Conservation (phyloP, 2,329 filamentous ascomycete species). For the Mariannaea sp. region DNA sequence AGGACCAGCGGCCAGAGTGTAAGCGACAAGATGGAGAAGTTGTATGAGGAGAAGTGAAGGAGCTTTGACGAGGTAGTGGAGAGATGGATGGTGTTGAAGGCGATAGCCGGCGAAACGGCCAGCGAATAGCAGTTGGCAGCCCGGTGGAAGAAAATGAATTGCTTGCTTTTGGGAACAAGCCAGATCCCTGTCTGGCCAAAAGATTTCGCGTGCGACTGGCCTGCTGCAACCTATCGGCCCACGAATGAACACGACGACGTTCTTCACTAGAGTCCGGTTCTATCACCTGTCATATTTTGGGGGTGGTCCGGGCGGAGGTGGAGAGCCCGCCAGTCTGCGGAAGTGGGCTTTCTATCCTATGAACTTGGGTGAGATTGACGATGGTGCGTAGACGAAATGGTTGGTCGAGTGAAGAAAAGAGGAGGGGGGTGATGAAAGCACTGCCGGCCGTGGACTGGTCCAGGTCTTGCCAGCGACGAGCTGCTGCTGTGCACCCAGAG, state of each 20-base stretch:
- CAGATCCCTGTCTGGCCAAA: constrained; percentile 3
- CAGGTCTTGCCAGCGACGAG: background rate
- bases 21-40: background rate
- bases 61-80: constrained; percentile 1
- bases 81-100: constrained; percentile 1
- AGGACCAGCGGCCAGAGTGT: background rate
- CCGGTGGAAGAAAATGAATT: constrained; percentile 7
- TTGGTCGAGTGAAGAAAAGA: too few relatives aligned
- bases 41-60: background rate
- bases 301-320: constrained; percentile 12
- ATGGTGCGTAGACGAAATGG: background rate
- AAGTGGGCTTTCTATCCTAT: background rate
- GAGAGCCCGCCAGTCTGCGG: constrained; percentile 5
- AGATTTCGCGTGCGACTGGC: constrained; percentile 12
- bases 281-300: constrained; percentile 25
- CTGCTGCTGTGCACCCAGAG: background rate
- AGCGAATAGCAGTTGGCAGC: constrained; percentile 4
- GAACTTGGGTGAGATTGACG: background rate
- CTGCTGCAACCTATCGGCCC: constrained; percentile 12
- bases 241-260: constrained; percentile 15
- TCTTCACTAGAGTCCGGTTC: constrained; percentile 16
- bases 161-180: constrained; percentile 1
- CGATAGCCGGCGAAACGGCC: background rate
- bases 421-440: too few relatives aligned
- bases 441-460: too few relatives aligned